phyloP scores from a whole-genome alignment of 225 moss, liverwort and hornwort genomes.

The Sphagnum tenellum region DNA sequence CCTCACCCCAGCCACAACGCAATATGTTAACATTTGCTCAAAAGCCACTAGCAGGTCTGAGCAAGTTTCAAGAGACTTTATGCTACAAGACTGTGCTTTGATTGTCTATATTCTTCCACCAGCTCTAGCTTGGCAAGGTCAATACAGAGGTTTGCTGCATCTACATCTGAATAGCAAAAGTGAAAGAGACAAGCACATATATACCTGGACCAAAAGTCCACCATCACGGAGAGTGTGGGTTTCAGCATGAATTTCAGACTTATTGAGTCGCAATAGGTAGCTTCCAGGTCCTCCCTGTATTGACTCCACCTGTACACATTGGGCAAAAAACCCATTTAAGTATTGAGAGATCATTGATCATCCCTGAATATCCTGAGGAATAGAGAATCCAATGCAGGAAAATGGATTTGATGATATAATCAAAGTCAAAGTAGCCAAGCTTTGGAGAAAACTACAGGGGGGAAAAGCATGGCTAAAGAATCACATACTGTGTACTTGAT shows the following conservation, averaged over 20 bases:
- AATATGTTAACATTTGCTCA: too few species aligned
- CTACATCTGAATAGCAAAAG: background rate
- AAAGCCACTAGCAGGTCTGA: too few species aligned
- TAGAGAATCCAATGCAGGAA: too few species aligned
- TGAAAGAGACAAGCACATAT: background rate
- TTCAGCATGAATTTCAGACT: conserved; percentile 78
- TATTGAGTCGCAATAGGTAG: conserved; percentile 65
- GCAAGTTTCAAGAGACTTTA: too few species aligned
- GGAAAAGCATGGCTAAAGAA: too few species aligned
- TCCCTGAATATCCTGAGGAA: too few species aligned
- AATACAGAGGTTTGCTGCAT: background rate
- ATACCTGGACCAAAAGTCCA: conserved; percentile 80
- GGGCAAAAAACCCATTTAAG: background rate
- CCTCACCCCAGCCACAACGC: too few species aligned
- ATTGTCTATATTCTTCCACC: background rate
- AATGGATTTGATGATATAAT: too few species aligned
- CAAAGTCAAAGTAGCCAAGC: too few species aligned
- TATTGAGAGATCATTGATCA: too few species aligned
- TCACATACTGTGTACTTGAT: conserved; percentile 72
- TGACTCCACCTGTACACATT: conserved; percentile 56
- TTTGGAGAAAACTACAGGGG: too few species aligned
- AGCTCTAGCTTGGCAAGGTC: background rate
- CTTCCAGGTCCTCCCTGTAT: conserved; percentile 79
- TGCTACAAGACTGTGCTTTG: too few species aligned
- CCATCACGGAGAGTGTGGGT: conserved; percentile 90